These are phyloP conservation scores for Leishmania lainsoni DNA, from an alignment of 208 protist species.

Conservation along the genomic window DNA sequence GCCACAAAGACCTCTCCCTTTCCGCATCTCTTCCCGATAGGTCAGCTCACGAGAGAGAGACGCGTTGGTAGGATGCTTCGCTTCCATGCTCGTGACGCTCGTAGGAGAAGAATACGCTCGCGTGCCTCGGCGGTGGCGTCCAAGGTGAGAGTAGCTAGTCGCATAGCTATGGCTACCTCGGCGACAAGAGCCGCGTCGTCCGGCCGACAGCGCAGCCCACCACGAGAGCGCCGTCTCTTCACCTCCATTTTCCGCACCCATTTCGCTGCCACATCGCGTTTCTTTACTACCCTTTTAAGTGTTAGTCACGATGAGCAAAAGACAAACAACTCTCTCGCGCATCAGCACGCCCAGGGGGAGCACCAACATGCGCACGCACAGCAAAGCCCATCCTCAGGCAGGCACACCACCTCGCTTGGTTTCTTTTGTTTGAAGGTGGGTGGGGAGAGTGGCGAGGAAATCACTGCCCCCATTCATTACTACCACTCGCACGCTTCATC, in stretches of 20 bases:
- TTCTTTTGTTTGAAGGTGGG: not conserved
- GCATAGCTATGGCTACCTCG: not conserved
- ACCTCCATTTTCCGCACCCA: not conserved
- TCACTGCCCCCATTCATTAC: no score
- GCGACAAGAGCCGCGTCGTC: not conserved
- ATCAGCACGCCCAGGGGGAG: not conserved
- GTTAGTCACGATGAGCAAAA: not conserved
- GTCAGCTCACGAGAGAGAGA: not conserved
- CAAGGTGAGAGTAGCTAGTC: not conserved
- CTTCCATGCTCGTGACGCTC: not conserved
- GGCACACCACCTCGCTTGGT: not conserved
- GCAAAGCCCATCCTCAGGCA: not conserved
- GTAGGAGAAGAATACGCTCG: not conserved
- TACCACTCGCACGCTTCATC: not conserved
- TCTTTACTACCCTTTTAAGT: not conserved
- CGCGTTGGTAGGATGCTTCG: not conserved
- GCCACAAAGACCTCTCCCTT: no score
- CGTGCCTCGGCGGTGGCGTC: not conserved
- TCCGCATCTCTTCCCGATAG: no score
- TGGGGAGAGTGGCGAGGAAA: not conserved
- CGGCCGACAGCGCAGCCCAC: not conserved
- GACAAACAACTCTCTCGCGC: not conserved
- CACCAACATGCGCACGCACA: constrained; percentile 1
- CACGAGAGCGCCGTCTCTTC: not conserved
- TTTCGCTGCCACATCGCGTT: not conserved